Evolutionary conservation across 345 rosid species (phyloP).

Genomic region (Citrus sinensis): DNA sequence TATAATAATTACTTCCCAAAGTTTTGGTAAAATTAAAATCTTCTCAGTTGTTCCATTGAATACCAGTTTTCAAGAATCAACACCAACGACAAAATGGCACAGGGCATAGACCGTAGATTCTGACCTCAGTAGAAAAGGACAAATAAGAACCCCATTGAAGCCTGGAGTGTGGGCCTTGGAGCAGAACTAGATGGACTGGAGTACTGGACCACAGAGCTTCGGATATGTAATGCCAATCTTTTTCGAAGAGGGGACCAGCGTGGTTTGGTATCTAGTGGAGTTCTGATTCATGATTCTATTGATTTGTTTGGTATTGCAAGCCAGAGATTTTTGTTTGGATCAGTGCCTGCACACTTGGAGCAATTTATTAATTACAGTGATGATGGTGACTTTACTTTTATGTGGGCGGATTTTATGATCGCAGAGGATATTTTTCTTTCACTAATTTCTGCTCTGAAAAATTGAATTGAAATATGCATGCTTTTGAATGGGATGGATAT

Average conservation of each 20-base stretch:
- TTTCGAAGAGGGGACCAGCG: conserved; percentile 7
- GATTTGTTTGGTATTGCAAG: background rate
- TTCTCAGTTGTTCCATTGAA: background rate
- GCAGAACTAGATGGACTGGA: background rate
- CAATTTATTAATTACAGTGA: background rate
- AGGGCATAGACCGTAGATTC: background rate
- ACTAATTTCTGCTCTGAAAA: background rate
- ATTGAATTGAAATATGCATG: background rate
- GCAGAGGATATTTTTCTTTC: background rate
- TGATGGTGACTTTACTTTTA: background rate
- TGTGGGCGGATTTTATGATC: background rate
- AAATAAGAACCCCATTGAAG: background rate
- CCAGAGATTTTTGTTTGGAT: background rate
- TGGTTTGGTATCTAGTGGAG: background rate
- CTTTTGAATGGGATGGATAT: background rate
- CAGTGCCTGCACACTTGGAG: background rate
- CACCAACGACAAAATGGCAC: no score
- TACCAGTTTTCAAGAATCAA: background rate
- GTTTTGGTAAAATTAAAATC: no score
- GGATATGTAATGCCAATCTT: background rate
- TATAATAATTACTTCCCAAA: no score
- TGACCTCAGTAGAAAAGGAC: background rate
- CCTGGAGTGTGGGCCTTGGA: background rate
- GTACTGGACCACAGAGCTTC: background rate
- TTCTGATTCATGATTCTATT: background rate